Evolutionary conservation across 2,329 filamentous ascomycete species (phyloP).

Genomic region (Shiraia sp.): DNA sequence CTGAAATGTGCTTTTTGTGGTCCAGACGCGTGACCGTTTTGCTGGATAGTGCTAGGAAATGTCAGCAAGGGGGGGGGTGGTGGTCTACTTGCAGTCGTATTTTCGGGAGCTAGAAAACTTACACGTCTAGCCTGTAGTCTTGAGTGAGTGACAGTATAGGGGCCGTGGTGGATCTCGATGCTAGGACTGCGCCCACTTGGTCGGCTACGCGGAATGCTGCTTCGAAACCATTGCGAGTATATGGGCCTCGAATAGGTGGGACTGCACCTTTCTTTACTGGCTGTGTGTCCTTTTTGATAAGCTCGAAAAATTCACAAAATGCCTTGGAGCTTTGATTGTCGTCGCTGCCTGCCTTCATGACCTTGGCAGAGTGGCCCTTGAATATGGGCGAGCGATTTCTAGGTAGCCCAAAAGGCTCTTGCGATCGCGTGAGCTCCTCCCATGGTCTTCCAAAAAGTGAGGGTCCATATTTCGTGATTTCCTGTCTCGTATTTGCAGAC

Average conservation of each 20-base stretch:
- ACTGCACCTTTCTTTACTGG: no score
- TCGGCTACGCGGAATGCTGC: background rate
- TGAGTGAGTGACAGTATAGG: slow-evolving; percentile 1
- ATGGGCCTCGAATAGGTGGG: no score
- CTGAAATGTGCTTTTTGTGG: slow-evolving; percentile 2
- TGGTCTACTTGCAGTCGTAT: no score
- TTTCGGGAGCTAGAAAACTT: background rate
- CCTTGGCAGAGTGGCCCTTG: background rate
- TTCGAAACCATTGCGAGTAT: background rate
- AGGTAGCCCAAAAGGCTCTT: slow-evolving; percentile 7
- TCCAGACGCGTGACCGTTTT: background rate
- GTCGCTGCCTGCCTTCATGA: background rate
- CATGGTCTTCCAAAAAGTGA: slow-evolving; percentile 3
- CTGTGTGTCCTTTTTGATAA: slow-evolving; percentile 4
- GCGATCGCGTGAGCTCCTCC: background rate
- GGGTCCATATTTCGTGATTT: slow-evolving; percentile 4
- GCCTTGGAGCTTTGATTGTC: slow-evolving; percentile 3
- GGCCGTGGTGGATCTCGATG: slow-evolving; percentile 2
- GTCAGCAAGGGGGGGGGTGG: background rate
- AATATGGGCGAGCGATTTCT: slow-evolving; percentile 8
- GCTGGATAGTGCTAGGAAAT: background rate
- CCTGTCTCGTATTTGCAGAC: background rate
- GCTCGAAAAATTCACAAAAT: slow-evolving; percentile 7
- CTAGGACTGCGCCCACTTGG: slow-evolving; percentile 2
- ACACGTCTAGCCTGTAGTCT: slow-evolving; percentile 10